Percentiles rank a stretch among this genome's conserved stretches.
Evolutionary conservation across 331 rosid genomes (phyloP).

Genomic region (Rhamnella rubrinervis): DNA sequence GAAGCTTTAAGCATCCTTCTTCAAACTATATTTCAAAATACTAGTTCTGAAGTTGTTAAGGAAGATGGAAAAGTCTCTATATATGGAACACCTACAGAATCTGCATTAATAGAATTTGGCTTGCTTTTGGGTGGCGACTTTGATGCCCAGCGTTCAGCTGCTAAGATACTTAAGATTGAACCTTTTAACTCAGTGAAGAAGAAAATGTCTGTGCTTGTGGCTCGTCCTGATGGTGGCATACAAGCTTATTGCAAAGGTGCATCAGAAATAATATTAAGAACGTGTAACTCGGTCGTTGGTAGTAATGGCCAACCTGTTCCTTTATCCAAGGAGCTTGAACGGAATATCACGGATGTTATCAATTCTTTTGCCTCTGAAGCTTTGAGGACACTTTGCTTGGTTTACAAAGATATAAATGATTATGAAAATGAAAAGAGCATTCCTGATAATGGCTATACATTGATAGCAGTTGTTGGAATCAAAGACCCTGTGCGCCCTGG

Average conservation of each 20-base stretch:
- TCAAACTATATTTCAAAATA: slow-evolving; percentile 81
- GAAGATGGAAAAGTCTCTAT: slow-evolving; percentile 61
- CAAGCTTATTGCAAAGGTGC: slow-evolving; percentile 95
- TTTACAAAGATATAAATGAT: slow-evolving; percentile 57
- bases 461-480: slow-evolving; percentile 78
- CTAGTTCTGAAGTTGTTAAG: slow-evolving; percentile 70
- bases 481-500: slow-evolving; percentile 93
- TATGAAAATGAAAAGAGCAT: slow-evolving; percentile 24
- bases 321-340: slow-evolving; percentile 49
- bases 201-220: slow-evolving; percentile 89
- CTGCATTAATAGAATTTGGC: slow-evolving; percentile 78
- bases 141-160: slow-evolving; percentile 41
- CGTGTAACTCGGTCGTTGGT: slow-evolving; percentile 68
- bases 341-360: slow-evolving; percentile 48
- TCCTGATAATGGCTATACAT: slow-evolving; percentile 71
- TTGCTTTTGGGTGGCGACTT: slow-evolving; percentile 72
- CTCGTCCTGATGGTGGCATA: slow-evolving; percentile 54
- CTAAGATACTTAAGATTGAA: slow-evolving; percentile 65
- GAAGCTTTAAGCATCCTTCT: slow-evolving; percentile 48
- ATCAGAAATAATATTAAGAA: slow-evolving; percentile 73
- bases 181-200: slow-evolving; percentile 90
- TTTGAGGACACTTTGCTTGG: slow-evolving; percentile 90
- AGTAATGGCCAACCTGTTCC: slow-evolving; percentile 51
- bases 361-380: slow-evolving; percentile 80
- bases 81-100: slow-evolving; percentile 89